phyloP scores from a whole-genome alignment of 2,329 filamentous ascomycete species.

The Bipolaris cookei region DNA sequence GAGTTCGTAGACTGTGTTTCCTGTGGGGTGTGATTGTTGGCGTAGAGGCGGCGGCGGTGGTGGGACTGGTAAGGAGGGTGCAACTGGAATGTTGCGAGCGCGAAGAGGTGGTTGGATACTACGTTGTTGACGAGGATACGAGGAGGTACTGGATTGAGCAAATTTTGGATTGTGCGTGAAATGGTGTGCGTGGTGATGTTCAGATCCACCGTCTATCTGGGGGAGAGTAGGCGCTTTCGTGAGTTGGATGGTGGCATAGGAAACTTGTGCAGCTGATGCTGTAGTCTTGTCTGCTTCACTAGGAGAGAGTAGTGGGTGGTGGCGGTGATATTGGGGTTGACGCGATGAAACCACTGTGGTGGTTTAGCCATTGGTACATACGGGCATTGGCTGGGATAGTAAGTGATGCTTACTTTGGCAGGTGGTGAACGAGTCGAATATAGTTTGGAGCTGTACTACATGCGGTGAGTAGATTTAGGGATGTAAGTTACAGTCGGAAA shows the following conservation, averaged over 20 bases:
- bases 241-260: not conserved
- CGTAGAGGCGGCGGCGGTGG: not conserved
- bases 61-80: not conserved
- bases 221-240: not conserved
- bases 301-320: not conserved
- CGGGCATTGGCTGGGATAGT: not conserved
- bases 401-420: not conserved
- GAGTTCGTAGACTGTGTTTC: conserved; percentile 28
- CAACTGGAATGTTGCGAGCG: not conserved
- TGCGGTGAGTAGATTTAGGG: not conserved
- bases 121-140: not conserved
- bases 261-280: not conserved
- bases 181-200: conserved; percentile 4
- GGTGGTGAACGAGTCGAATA: too few species aligned
- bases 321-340: not conserved
- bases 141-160: not conserved
- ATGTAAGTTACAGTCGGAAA: not conserved
- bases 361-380: not conserved
- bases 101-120: not conserved
- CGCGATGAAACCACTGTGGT: not conserved
- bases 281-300: not conserved
- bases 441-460: not conserved
- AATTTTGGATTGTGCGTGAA: not conserved
- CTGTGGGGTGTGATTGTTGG: not conserved
- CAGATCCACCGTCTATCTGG: conserved; percentile 18